These are phyloP conservation scores for Plantago lanceolata DNA, from an alignment of 305 asterid species.

Conservation along the genomic window DNA sequence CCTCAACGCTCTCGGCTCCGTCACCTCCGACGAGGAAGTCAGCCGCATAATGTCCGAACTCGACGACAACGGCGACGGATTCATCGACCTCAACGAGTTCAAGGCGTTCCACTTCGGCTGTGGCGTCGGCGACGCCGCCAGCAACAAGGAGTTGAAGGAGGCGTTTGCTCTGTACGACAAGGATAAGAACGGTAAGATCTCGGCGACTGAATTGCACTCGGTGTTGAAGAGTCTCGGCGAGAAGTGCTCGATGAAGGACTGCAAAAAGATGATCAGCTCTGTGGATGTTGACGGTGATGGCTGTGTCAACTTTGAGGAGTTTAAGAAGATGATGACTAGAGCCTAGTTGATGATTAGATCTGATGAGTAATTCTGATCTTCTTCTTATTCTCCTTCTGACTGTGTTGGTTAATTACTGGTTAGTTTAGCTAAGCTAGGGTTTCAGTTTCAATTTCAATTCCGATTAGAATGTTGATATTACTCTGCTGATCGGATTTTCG, in stretches of 20 bases:
- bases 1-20: conserved; percentile 63
- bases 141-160: conserved; percentile 52
- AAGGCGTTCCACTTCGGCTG: conserved; percentile 45
- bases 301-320: conserved; percentile 72
- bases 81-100: conserved; percentile 74
- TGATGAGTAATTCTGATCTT: not conserved
- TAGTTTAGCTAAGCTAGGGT: not conserved
- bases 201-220: conserved; percentile 53
- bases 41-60: conserved; percentile 63
- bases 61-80: conserved; percentile 83
- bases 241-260: conserved; percentile 60
- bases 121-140: conserved; percentile 32
- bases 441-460: not conserved
- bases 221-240: conserved; percentile 57
- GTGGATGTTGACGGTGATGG: conserved; percentile 87
- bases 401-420: not conserved
- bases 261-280: conserved; percentile 57
- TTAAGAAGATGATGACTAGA: conserved; percentile 61
- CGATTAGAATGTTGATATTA: not conserved
- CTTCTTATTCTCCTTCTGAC: not conserved
- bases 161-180: conserved; percentile 71
- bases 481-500: not conserved
- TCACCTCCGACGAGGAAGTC: conserved; percentile 53
- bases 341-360: not conserved
- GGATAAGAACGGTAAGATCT: conserved; percentile 73